Base-by-base conservation (phyloP, 805 yeast species). In the Nakazawaea holstii region DNA sequence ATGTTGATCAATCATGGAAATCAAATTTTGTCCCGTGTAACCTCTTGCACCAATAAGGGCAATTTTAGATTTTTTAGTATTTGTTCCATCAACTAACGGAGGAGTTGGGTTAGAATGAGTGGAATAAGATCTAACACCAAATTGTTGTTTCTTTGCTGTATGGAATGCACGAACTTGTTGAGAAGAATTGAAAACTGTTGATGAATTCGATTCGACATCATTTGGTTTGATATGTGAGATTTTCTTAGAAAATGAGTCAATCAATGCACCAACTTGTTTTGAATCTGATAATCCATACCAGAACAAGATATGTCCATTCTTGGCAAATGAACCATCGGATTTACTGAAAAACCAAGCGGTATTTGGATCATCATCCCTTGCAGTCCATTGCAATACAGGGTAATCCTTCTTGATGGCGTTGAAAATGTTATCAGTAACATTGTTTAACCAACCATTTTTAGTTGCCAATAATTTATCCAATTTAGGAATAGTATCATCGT, bases 41-140 rank as follows among this genome's bases (percentile, higher is more conserved):
- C 99, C 99, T 70, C 99, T 84, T 37, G 99, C 99, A 57, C 99
- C 99, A 62, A 94, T 92, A 58, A 94, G 77, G 1, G 97, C 99
- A 41, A 94, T 90, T 55, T 80, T 80, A 20, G 95, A 75, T 52
- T 74, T 74, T 37, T 74, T 64, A 35, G 74, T 73, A 70, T 82
- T 86, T 33, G 77, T 62, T 35, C 89, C 92, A 45, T 74, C 72
- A 45, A 76, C 73, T 39, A 79, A 60, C 10, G 96, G 96, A 11
- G 91, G 88, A 63, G 82, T 82, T 45, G 88, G 87, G 64, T 82
- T 82, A 39, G 71, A 60, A 49, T 59, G 57, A 27, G 74, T 64
- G 24, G 74, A 62, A 53, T 62, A 60, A 39, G 58, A 58, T 49
- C 62, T 49, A 49, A 55, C 41, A 55, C 52, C 14, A 51, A 37